Evolutionary conservation across 2,329 filamentous ascomycete genomes (phyloP), one percentile per base, ranked within the genome.

Genomic region (Pseudogymnoascus sp.): DNA sequence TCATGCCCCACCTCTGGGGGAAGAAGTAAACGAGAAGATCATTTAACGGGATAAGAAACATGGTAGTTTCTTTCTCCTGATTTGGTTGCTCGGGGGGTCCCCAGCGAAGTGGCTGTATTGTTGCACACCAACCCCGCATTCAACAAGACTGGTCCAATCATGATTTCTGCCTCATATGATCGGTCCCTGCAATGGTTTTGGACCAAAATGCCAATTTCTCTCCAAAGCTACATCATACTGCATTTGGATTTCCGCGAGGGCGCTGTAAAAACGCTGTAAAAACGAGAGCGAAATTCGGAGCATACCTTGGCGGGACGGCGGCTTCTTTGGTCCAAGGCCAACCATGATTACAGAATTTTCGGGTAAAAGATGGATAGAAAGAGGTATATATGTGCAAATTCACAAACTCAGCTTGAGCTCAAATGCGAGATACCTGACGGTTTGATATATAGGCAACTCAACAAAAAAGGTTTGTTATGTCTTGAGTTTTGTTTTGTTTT

Each of bases 281-380:
- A 28, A 54, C 8, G 32, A 54, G 47, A 54, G 47, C 47, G 47
- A 54, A 54, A 54, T 54, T 54, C 28, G 9, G 47, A 54, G 47
- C 47, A 14, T 82, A 89, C 89, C 89, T 82, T 89, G 90, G 70
- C 86, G 84, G 75, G 84, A 86, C 41, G 84, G 85, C 65, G 80
- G 79, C 70, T 79, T 81, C 73, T 83, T 84, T 65, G 85, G 82
- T 71, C 83, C 82, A 64, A 86, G 68, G 69, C 82, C 81, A 67
- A 87, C 84, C 86, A 88, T 88, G 58, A 62, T 74, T 67, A 65
- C 60, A 37, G 62, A 60, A 54, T 62, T 61, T 65, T 60, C 47
- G 14, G 28, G 14, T 37, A 6, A 59, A 59, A 18, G 39, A 25
- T 8, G 25, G 30, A 59, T 30, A 30, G 11, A 43, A 39, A 28